Conservation (phyloP, 2,329 filamentous ascomycete genomes). For the Aspergillus glaucus region DNA sequence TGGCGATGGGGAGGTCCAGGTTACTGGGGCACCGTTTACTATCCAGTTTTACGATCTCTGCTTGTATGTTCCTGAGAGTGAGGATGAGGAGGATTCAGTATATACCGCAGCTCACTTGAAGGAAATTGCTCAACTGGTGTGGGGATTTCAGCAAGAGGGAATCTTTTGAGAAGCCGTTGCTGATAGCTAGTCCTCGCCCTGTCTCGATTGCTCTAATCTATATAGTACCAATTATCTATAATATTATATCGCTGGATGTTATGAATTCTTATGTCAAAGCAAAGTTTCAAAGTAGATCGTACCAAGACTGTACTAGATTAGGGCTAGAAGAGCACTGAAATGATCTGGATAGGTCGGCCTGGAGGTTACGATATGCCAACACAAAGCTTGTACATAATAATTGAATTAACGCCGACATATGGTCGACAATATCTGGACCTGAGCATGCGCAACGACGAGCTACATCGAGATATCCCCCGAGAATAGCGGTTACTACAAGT, state of each 20-base stretch:
- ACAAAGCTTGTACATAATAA: too few species aligned
- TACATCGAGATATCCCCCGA: slow-evolving; percentile 4
- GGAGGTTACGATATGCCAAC: too few species aligned
- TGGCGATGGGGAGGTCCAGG: background rate
- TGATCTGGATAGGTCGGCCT: too few species aligned
- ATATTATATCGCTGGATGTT: too few species aligned
- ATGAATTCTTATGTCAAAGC: too few species aligned
- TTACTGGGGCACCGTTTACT: background rate
- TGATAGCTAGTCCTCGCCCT: too few species aligned
- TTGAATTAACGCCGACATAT: too few species aligned
- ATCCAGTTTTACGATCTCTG: background rate
- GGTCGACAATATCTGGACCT: slow-evolving; percentile 16
- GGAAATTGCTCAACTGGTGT: background rate
- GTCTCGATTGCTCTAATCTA: too few species aligned
- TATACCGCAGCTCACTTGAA: background rate
- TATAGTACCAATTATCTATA: background rate
- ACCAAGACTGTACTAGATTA: too few species aligned
- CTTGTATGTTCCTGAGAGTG: background rate
- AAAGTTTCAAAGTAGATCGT: too few species aligned
- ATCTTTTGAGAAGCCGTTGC: too few species aligned
- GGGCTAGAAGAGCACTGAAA: too few species aligned
- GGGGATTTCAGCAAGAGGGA: background rate
- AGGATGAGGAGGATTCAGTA: background rate
- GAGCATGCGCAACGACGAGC: slow-evolving; percentile 13
- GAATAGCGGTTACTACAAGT: background rate